Conservation (phyloP, 2,329 filamentous ascomycete genomes). For the Dryadomyces quercus-mongolicae region DNA sequence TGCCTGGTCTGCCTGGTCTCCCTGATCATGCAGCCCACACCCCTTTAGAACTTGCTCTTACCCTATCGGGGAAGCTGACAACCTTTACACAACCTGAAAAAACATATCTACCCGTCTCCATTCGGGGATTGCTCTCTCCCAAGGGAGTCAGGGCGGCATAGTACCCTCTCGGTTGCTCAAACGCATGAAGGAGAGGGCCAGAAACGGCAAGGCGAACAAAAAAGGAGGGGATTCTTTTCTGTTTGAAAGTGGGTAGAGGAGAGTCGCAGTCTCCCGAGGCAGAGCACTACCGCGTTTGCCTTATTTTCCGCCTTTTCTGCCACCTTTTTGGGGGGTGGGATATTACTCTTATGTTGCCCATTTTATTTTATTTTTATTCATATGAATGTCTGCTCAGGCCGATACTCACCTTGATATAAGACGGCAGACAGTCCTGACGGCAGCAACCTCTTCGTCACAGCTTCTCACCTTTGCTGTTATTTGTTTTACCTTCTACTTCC, state of each 20-base stretch:
- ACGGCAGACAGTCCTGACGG: too few relatives aligned
- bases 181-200: not conserved
- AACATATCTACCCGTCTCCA: conserved; percentile 1
- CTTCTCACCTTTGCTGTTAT: too few relatives aligned
- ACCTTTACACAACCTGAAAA: conserved; percentile 3
- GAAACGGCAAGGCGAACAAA: not conserved
- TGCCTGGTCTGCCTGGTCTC: too few relatives aligned
- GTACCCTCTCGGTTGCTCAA: conserved; percentile 2
- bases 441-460: too few relatives aligned
- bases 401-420: too few relatives aligned
- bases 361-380: too few relatives aligned
- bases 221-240: not conserved
- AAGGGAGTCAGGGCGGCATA: not conserved
- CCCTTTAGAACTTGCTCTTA: not conserved
- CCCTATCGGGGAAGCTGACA: not conserved
- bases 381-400: too few relatives aligned
- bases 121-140: not conserved
- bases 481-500: too few relatives aligned
- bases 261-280: not conserved
- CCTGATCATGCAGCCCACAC: too few relatives aligned
- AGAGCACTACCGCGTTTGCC: not conserved
- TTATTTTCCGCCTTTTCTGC: too few relatives aligned
- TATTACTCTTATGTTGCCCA: too few relatives aligned
- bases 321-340: too few relatives aligned
- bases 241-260: not conserved